These are phyloP conservation scores for Cochlearia excelsa DNA, from an alignment of 345 rosid species.

Conservation along the genomic window DNA sequence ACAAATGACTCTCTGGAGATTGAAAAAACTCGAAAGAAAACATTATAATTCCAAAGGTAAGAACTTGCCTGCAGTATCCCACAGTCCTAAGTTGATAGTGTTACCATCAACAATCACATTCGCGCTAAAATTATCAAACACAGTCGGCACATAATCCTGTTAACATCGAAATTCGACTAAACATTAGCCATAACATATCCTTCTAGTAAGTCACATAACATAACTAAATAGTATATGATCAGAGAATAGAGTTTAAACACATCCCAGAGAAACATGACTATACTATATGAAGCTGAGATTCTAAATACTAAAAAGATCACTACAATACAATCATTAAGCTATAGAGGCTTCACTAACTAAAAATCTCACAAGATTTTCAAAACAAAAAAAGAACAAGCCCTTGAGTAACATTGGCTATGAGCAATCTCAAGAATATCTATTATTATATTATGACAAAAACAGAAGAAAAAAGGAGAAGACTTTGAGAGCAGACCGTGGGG, in stretches of 20 bases:
- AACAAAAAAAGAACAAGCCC: constrained; percentile 9
- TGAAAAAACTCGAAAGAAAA: not conserved
- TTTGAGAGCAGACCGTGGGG: constrained; percentile 50
- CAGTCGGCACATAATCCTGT: constrained; percentile 88
- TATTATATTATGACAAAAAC: not conserved
- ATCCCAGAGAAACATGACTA: not conserved
- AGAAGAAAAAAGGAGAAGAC: constrained; percentile 8
- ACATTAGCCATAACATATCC: not conserved
- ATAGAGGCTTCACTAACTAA: not conserved
- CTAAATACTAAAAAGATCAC: constrained; percentile 8
- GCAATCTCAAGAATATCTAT: not conserved
- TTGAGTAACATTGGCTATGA: constrained; percentile 1
- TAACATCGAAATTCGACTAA: not conserved
- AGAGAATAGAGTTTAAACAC: not conserved
- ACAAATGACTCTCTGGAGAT: not conserved
- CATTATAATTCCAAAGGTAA: not conserved
- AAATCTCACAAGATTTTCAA: not conserved
- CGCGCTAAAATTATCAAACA: constrained; percentile 83
- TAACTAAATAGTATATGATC: not conserved
- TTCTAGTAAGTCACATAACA: not conserved
- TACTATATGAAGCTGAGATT: not conserved
- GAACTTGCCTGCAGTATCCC: constrained; percentile 81
- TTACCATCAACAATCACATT: constrained; percentile 83
- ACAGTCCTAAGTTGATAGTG: constrained; percentile 71
- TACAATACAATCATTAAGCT: not conserved